Evolutionary conservation across 805 yeast genomes (phyloP).

Genomic region (Metschnikowia santaceciliae): DNA sequence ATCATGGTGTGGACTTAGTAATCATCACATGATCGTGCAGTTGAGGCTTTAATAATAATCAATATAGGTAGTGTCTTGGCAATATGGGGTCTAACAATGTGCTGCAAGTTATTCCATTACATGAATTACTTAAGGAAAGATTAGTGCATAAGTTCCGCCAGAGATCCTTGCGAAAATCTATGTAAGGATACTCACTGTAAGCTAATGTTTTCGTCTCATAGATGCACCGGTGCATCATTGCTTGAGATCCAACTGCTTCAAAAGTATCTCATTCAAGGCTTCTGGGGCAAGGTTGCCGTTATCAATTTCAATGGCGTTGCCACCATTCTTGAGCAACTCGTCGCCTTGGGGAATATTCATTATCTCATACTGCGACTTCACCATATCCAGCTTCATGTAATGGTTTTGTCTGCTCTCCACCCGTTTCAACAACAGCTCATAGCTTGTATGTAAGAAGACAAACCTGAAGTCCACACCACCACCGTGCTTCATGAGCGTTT

Average conservation of each 20-base stretch:
- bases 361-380: constrained; percentile 68
- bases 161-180: no score
- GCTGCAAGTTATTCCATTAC: no score
- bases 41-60: no score
- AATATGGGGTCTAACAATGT: no score
- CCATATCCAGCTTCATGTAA: constrained; percentile 85
- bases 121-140: no score
- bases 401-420: constrained; percentile 67
- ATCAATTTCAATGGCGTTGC: constrained; percentile 23
- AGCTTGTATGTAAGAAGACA: constrained; percentile 63
- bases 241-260: constrained; percentile 6
- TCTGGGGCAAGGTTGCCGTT: constrained; percentile 6
- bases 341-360: constrained; percentile 63
- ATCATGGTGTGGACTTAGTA: no score
- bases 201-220: background rate
- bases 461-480: constrained; percentile 45
- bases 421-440: constrained; percentile 56
- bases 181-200: no score
- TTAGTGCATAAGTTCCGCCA: no score
- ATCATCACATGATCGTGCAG: no score
- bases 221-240: background rate
- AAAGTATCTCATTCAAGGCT: constrained; percentile 20
- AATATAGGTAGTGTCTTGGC: no score
- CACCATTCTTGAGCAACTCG: constrained; percentile 36
- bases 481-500: constrained; percentile 45